Percentiles rank a stretch among this genome's conserved stretches.
Conservation (phyloP, 108 stramenopile genomes). For the Pseudonitzschia delicatissima region DNA sequence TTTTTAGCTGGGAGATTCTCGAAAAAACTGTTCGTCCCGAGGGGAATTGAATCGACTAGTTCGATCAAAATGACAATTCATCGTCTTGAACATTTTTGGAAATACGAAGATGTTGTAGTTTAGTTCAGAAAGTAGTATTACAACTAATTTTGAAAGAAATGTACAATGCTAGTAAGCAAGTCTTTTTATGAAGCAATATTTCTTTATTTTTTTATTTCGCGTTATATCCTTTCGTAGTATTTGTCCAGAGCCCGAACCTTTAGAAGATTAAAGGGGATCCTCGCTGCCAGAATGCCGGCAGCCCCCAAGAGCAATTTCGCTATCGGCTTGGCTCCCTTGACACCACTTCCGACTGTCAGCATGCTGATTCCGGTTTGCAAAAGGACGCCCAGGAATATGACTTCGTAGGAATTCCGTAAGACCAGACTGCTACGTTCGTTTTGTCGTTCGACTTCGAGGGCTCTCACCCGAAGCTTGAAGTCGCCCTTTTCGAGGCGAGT, state of each 20-base stretch:
- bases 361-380: slow-evolving; percentile 66
- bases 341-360: slow-evolving; percentile 55
- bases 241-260: slow-evolving; percentile 72
- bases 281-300: slow-evolving; percentile 52
- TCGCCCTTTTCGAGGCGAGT: slow-evolving; percentile 86
- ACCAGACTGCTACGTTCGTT: slow-evolving; percentile 81
- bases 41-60: no score
- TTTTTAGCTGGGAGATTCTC: no score
- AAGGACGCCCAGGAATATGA: slow-evolving; percentile 63
- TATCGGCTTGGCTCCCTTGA: slow-evolving; percentile 35
- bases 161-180: no score
- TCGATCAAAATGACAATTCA: no score
- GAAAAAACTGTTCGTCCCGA: no score
- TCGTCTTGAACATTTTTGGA: no score
- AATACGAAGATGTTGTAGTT: no score
- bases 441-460: slow-evolving; percentile 87
- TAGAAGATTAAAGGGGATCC: slow-evolving; percentile 66
- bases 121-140: no score
- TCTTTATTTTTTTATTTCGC: slow-evolving; percentile 44
- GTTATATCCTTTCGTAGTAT: slow-evolving; percentile 78
- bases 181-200: no score
- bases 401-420: slow-evolving; percentile 77
- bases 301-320: slow-evolving; percentile 55
- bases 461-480: slow-evolving; percentile 90
- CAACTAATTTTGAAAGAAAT: no score